These are phyloP conservation scores for Austroboletus niveus DNA, from an alignment of 1,284 basidiomycete genomes.

Conservation along the genomic window DNA sequence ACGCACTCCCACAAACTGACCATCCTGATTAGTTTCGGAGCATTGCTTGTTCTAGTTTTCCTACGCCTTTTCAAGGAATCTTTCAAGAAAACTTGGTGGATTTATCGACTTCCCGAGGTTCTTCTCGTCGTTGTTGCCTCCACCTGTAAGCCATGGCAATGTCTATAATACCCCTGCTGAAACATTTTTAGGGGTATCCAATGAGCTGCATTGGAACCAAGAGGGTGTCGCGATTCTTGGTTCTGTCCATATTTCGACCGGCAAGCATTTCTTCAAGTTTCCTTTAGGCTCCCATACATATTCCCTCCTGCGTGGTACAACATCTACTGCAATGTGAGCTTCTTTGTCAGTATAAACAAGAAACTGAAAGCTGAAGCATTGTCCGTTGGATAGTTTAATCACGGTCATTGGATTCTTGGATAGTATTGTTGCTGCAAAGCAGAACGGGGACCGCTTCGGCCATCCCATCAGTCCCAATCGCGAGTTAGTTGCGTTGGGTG, in stretches of 20 bases:
- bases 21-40: constrained; percentile 68
- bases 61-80: constrained; percentile 52
- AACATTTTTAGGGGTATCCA: constrained; percentile 58
- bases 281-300: constrained; percentile 62
- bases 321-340: constrained; percentile 73
- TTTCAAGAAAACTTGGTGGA: constrained; percentile 54
- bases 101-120: constrained; percentile 85
- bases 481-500: constrained; percentile 85
- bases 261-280: constrained; percentile 60
- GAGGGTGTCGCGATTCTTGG: constrained; percentile 84
- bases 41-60: constrained; percentile 63
- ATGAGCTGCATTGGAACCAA: constrained; percentile 71
- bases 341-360: not conserved
- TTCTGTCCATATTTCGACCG: constrained; percentile 61
- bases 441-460: constrained; percentile 79
- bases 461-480: constrained; percentile 90
- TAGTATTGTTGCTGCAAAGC: constrained; percentile 84
- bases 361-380: not conserved
- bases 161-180: not conserved
- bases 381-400: constrained; percentile 49
- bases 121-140: constrained; percentile 73
- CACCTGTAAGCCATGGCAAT: constrained; percentile 56
- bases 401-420: constrained; percentile 79
- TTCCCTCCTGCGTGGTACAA: constrained; percentile 69
- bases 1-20: constrained; percentile 63